Conservation (phyloP, 2,329 filamentous ascomycete genomes). For the Alternaria arborescens region DNA sequence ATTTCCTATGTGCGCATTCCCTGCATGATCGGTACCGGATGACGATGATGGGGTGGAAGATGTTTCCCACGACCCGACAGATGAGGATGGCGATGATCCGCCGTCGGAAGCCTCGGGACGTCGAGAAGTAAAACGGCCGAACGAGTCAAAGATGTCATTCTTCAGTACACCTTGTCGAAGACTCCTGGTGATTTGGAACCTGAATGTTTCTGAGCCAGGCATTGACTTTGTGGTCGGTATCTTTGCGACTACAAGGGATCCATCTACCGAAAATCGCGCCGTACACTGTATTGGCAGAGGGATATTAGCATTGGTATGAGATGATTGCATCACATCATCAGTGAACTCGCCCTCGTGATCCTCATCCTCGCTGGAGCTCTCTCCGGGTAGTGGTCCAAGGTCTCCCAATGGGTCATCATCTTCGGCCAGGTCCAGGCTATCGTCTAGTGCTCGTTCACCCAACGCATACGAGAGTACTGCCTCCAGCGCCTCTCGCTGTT, state of each 20-base stretch:
- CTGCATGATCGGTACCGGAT: constrained; percentile 51
- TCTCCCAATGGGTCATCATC: constrained; percentile 64
- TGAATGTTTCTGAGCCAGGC: constrained; percentile 28
- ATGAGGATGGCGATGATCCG: constrained; percentile 39
- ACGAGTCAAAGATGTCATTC: constrained; percentile 69
- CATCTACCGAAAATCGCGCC: constrained; percentile 65
- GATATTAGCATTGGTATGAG: constrained; percentile 70
- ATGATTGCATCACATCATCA: constrained; percentile 61
- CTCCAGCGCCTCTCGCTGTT: constrained; percentile 66
- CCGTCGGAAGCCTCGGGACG: constrained; percentile 31
- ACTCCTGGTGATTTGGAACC: constrained; percentile 39
- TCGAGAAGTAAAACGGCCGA: constrained; percentile 59
- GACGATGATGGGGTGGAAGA: constrained; percentile 51
- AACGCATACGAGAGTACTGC: constrained; percentile 68
- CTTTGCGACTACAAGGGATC: constrained; percentile 60
- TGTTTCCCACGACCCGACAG: constrained; percentile 45
- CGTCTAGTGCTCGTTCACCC: constrained; percentile 66
- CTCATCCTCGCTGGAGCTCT: constrained; percentile 86
- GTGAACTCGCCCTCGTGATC: constrained; percentile 64
- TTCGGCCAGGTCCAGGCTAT: constrained; percentile 58
- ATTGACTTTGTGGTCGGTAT: constrained; percentile 56
- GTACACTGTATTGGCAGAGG: constrained; percentile 68
- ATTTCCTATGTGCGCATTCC: constrained; percentile 53
- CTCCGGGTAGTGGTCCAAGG: constrained; percentile 56
- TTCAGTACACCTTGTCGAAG: constrained; percentile 35